Conservation (phyloP, 2,329 filamentous ascomycete species). For the Cryphonectria carpinicola region DNA sequence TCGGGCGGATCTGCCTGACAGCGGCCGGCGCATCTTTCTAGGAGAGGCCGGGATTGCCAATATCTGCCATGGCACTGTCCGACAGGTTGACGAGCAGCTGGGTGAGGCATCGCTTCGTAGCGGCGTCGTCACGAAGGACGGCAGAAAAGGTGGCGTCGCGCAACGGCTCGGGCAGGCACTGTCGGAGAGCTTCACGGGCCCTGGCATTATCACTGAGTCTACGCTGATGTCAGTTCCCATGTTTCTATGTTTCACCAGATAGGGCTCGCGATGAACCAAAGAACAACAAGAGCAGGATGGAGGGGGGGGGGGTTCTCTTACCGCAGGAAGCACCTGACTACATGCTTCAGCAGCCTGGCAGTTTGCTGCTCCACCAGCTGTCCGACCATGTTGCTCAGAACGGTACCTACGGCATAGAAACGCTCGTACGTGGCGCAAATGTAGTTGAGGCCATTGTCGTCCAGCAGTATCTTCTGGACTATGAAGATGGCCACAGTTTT, state of each 20-base stretch:
- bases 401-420: conserved; percentile 97
- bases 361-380: conserved; percentile 98
- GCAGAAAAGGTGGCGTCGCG: conserved; percentile 96
- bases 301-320: conserved; percentile 47
- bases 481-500: conserved; percentile 99
- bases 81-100: conserved; percentile 96
- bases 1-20: not conserved
- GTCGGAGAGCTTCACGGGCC: conserved; percentile 89
- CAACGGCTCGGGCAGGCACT: conserved; percentile 98
- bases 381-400: conserved; percentile 97
- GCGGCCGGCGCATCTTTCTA: conserved; percentile 23
- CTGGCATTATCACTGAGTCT: conserved; percentile 95
- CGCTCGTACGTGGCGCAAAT: conserved; percentile 98
- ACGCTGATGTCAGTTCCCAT: conserved; percentile 13
- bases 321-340: conserved; percentile 95
- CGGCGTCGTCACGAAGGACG: conserved; percentile 93
- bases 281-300: too few relatives aligned
- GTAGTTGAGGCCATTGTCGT: conserved; percentile 95
- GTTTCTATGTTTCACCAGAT: not conserved
- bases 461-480: conserved; percentile 96
- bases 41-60: conserved; percentile 33
- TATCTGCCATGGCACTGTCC: conserved; percentile 69
- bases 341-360: conserved; percentile 92
- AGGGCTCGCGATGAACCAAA: not conserved
- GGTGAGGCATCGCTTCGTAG: conserved; percentile 96